These are phyloP conservation scores for Fusarium guadeloupense DNA, from an alignment of 2,329 filamentous ascomycete genomes.

Conservation along the genomic window DNA sequence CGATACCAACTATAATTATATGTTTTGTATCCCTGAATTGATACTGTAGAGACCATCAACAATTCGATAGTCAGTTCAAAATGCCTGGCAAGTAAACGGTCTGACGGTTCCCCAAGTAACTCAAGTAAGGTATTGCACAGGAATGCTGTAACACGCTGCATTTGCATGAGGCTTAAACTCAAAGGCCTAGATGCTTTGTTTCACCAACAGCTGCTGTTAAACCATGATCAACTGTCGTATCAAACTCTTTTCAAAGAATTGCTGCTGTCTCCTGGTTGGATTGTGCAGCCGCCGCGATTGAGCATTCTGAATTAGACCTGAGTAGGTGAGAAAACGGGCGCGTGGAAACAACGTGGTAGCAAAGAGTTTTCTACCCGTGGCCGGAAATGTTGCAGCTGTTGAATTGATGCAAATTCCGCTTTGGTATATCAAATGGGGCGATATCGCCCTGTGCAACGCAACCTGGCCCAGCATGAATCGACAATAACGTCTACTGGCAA, in stretches of 20 bases:
- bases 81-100: slow-evolving; percentile 12
- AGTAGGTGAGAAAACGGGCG: slow-evolving; percentile 3
- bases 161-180: slow-evolving; percentile 25
- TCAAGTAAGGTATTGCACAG: background rate
- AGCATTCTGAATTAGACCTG: background rate
- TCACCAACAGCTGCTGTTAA: slow-evolving; percentile 8
- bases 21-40: too few relatives aligned
- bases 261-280: slow-evolving; percentile 3
- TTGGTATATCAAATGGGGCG: slow-evolving; percentile 16
- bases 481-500: slow-evolving; percentile 10
- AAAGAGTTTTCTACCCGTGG: slow-evolving; percentile 5
- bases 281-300: slow-evolving; percentile 8
- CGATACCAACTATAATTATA: background rate
- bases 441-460: slow-evolving; percentile 19
- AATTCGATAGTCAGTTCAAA: slow-evolving; percentile 13
- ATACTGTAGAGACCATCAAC: background rate
- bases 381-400: slow-evolving; percentile 7
- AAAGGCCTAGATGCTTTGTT: slow-evolving; percentile 12
- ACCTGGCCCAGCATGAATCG: slow-evolving; percentile 1
- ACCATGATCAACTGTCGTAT: slow-evolving; percentile 11
- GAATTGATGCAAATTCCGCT: too few relatives aligned
- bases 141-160: slow-evolving; percentile 24
- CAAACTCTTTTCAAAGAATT: background rate
- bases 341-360: slow-evolving; percentile 17
- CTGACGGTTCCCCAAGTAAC: background rate